A percentile compares a stretch with the other conserved stretches of the same genome.
Conservation (phyloP, 192 early-diverging fungal genomes). For the Blastocladiella britannica region DNA sequence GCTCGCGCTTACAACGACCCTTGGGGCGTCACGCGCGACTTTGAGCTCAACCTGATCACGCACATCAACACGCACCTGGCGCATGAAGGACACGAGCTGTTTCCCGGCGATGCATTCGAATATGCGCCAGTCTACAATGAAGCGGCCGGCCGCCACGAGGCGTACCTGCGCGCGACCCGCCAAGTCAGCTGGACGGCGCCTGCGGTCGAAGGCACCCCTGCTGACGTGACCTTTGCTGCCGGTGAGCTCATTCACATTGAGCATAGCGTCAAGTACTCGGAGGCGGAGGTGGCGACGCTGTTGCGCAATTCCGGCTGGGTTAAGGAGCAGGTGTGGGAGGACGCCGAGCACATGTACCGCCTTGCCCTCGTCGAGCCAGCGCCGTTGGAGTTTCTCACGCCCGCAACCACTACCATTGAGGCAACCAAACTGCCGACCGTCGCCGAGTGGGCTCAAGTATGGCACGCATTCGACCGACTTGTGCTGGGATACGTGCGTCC, state of each 20-base stretch:
- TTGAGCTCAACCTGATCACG: slow-evolving; percentile 64
- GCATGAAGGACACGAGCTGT: slow-evolving; percentile 25
- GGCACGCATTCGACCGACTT: slow-evolving; percentile 62
- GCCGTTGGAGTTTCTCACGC: slow-evolving; percentile 20
- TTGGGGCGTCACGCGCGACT: slow-evolving; percentile 48
- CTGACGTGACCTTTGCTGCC: slow-evolving; percentile 6
- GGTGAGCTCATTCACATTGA: slow-evolving; percentile 71
- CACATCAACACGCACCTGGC: slow-evolving; percentile 53
- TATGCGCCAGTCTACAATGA: slow-evolving; percentile 59
- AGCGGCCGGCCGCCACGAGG: slow-evolving; percentile 50
- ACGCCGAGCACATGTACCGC: slow-evolving; percentile 26
- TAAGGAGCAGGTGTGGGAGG: slow-evolving; percentile 26
- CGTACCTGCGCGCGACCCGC: slow-evolving; percentile 44
- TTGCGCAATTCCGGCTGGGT: slow-evolving; percentile 21
- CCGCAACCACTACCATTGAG: neutral
- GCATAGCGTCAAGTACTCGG: slow-evolving; percentile 67
- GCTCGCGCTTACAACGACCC: slow-evolving; percentile 69
- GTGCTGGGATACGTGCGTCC: slow-evolving; percentile 35
- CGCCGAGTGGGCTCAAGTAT: slow-evolving; percentile 54
- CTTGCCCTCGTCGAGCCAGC: slow-evolving; percentile 34
- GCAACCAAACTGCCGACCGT: slow-evolving; percentile 27
- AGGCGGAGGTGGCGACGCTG: slow-evolving; percentile 26
- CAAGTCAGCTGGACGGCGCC: slow-evolving; percentile 14
- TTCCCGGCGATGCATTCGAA: slow-evolving; percentile 39
- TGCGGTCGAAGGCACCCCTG: slow-evolving; percentile 3